Conservation (phyloP, 164 flowering plant genomes). For the Liriodendron chinense region DNA sequence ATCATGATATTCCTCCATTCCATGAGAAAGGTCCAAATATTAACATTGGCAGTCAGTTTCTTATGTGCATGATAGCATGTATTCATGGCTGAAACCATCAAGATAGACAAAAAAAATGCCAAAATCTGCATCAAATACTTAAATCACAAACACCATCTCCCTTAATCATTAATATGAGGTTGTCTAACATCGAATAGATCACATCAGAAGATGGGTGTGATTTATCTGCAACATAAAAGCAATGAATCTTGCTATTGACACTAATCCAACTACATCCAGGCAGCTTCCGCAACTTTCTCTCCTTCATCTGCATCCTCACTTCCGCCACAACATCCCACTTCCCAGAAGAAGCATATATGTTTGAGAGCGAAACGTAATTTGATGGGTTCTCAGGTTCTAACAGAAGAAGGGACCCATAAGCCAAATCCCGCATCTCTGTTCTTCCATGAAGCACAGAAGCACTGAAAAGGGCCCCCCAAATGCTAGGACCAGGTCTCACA, state of each 20-base stretch:
- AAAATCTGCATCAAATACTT: constrained; percentile 6
- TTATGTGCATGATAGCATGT: neutral
- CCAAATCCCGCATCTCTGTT: constrained; percentile 49
- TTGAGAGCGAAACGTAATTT: constrained; percentile 62
- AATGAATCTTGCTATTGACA: constrained; percentile 38
- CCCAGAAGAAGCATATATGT: constrained; percentile 52
- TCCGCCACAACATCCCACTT: constrained; percentile 68
- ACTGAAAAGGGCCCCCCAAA: constrained; percentile 67
- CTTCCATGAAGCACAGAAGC: constrained; percentile 53
- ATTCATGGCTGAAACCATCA: neutral
- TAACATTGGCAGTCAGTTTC: neutral
- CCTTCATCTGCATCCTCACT: constrained; percentile 55
- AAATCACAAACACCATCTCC: constrained; percentile 23
- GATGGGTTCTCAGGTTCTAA: constrained; percentile 70
- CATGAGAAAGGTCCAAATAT: neutral
- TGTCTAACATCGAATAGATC: constrained; percentile 44
- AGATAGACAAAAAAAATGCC: neutral
- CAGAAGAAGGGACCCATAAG: constrained; percentile 41
- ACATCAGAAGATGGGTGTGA: constrained; percentile 39
- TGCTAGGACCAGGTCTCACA: constrained; percentile 59
- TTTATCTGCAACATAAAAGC: constrained; percentile 60
- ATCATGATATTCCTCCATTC: neutral
- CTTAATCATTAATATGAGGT: constrained; percentile 40
- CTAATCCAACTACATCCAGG: constrained; percentile 86
- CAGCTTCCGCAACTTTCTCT: constrained; percentile 45